Conservation (phyloP, 2,329 filamentous ascomycete species). For the Colletotrichum abscissum region DNA sequence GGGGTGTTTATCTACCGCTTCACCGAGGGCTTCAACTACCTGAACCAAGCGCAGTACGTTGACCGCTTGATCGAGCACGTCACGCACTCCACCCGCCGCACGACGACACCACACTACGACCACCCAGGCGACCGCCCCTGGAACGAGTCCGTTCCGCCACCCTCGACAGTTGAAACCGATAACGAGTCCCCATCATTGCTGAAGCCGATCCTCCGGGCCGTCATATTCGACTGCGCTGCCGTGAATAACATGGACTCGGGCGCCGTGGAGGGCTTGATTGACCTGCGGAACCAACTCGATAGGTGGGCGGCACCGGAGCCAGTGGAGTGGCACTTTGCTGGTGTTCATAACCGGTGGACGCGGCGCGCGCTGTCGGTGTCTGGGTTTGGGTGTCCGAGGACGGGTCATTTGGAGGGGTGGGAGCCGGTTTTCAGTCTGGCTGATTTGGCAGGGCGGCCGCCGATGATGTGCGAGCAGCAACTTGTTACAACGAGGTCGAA, state of each 20-base stretch:
- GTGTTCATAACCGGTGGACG: conserved; percentile 66
- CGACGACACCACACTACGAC: conserved; percentile 33
- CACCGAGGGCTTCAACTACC: conserved; percentile 67
- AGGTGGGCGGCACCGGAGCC: conserved; percentile 59
- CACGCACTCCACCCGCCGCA: conserved; percentile 52
- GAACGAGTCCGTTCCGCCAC: conserved; percentile 60
- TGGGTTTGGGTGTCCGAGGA: conserved; percentile 62
- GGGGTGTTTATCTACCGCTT: conserved; percentile 68
- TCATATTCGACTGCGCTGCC: conserved; percentile 68
- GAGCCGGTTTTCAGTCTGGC: conserved; percentile 38
- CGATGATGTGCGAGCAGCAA: not conserved
- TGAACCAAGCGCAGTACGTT: conserved; percentile 63
- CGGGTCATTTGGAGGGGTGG: conserved; percentile 3
- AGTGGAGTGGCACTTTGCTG: conserved; percentile 66
- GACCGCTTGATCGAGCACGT: conserved; percentile 60
- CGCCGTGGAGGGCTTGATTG: conserved; percentile 65
- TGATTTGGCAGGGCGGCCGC: conserved; percentile 28
- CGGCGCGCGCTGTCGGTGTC: conserved; percentile 65
- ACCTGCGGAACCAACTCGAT: conserved; percentile 65
- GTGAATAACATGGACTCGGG: conserved; percentile 69
- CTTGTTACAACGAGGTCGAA: fast-evolving
- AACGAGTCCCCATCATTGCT: not conserved
- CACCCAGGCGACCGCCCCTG: conserved; percentile 57
- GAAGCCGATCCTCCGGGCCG: conserved; percentile 59
- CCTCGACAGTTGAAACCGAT: not conserved